phyloP scores from a whole-genome alignment of 2,329 filamentous ascomycete genomes.

The Simplicillium aogashimaense region DNA sequence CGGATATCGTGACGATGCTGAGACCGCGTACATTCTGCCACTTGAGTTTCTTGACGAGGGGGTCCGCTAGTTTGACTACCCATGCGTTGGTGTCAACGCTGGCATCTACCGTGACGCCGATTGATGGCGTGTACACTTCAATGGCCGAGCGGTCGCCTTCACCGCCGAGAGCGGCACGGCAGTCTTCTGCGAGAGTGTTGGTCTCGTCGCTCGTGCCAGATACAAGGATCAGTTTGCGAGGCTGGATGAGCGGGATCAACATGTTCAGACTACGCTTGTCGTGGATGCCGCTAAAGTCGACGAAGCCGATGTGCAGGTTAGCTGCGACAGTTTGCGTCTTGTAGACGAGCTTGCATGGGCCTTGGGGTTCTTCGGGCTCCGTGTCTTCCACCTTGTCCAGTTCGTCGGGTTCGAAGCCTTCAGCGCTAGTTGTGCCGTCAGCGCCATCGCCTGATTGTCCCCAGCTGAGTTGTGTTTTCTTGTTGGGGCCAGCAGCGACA shows the following conservation, averaged over 20 bases:
- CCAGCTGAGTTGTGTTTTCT: conserved; percentile 43
- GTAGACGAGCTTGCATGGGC: conserved; percentile 68
- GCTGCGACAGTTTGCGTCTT: conserved; percentile 54
- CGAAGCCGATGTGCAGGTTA: conserved; percentile 69
- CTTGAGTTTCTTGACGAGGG: conserved; percentile 74
- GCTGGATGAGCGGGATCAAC: conserved; percentile 87
- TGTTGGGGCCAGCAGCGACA: conserved; percentile 35
- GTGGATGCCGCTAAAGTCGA: conserved; percentile 88
- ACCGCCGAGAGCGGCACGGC: conserved; percentile 53
- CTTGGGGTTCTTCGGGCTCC: conserved; percentile 38
- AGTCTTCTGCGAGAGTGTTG: conserved; percentile 65
- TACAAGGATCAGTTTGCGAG: conserved; percentile 88
- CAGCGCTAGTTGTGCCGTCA: conserved; percentile 21
- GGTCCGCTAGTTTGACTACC: conserved; percentile 82
- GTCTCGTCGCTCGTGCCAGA: conserved; percentile 76
- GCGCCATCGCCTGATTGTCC: conserved; percentile 34
- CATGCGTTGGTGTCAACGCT: conserved; percentile 97
- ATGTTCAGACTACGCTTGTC: conserved; percentile 91
- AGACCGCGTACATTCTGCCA: conserved; percentile 92
- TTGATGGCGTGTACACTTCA: conserved; percentile 71
- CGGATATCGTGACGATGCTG: conserved; percentile 87
- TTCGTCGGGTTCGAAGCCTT: conserved; percentile 39
- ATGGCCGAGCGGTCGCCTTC: conserved; percentile 38
- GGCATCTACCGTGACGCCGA: conserved; percentile 71
- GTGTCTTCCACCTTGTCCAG: conserved; percentile 49